These are phyloP conservation scores for Lizonia empirigonia DNA, from an alignment of 2,329 filamentous ascomycete species.

Conservation along the genomic window DNA sequence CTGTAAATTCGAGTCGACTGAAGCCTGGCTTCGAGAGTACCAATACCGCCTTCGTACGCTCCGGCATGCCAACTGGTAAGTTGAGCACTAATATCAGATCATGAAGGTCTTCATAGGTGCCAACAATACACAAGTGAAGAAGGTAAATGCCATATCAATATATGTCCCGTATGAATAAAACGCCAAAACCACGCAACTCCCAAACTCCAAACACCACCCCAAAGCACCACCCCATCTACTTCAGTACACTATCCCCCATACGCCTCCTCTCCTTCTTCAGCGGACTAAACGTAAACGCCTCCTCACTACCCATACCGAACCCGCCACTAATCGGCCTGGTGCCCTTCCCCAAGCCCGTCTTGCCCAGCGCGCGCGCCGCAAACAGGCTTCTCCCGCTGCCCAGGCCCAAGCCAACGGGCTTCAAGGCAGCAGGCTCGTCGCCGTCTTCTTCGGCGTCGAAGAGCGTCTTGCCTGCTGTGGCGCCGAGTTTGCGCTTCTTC, in stretches of 20 bases:
- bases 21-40: too few species aligned
- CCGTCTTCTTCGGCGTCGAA: constrained; percentile 60
- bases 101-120: too few species aligned
- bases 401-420: constrained; percentile 30
- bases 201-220: not conserved
- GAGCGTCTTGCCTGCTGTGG: constrained; percentile 64
- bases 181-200: too few species aligned
- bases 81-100: too few species aligned
- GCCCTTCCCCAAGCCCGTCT: constrained; percentile 38
- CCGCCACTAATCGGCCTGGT: constrained; percentile 42
- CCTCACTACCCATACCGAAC: constrained; percentile 45
- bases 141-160: too few species aligned
- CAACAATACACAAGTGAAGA: too few species aligned
- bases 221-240: constrained; percentile 14
- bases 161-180: too few species aligned
- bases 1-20: too few species aligned
- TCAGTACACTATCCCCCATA: constrained; percentile 30
- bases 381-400: constrained; percentile 45
- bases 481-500: constrained; percentile 74
- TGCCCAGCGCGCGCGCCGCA: constrained; percentile 45
- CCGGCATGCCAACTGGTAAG: too few species aligned
- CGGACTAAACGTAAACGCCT: constrained; percentile 48
- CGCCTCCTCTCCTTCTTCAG: constrained; percentile 49
- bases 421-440: constrained; percentile 12
- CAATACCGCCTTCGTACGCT: too few species aligned